Evolutionary conservation across 371 early-diverging fungal species (phyloP).

Genomic region (Fennellomyces sp.): DNA sequence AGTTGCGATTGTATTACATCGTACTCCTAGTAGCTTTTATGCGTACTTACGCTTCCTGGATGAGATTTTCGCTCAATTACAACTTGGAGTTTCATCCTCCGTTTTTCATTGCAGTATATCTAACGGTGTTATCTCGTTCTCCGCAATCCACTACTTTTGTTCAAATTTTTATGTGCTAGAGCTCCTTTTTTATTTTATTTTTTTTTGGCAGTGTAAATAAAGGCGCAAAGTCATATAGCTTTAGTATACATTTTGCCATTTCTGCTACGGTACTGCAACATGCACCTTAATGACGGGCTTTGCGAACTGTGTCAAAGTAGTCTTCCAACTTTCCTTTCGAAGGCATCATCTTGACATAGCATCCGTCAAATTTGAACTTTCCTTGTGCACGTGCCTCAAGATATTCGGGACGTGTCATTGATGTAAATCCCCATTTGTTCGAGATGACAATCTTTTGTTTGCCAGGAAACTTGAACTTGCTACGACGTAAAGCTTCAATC

Average conservation of each 20-base stretch:
- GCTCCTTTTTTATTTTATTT: neutral
- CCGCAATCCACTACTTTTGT: conserved; percentile 18
- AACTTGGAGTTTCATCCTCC: neutral
- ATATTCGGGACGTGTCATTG: conserved; percentile 93
- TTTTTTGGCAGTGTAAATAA: neutral
- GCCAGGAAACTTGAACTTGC: conserved; percentile 99
- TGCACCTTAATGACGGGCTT: too few species aligned
- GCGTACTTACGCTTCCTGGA: conserved; percentile 19
- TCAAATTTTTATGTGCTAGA: conserved; percentile 12
- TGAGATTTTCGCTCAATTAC: neutral
- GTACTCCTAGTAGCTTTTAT: conserved; percentile 27
- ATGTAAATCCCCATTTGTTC: conserved; percentile 99
- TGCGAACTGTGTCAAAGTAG: conserved; percentile 45
- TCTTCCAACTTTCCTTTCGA: conserved; percentile 85
- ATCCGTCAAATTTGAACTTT: conserved; percentile 91
- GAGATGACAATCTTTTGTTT: conserved; percentile 98
- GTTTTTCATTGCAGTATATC: conserved; percentile 15
- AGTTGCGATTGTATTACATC: conserved; percentile 38
- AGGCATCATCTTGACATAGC: conserved; percentile 95
- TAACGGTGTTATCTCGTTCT: conserved; percentile 16
- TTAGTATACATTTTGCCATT: too few species aligned
- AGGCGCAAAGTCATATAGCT: too few species aligned
- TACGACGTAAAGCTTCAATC: conserved; percentile 97
- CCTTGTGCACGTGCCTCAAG: conserved; percentile 80
- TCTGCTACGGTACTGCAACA: neutral